Evolutionary conservation across 2,329 filamentous ascomycete genomes (phyloP).

Genomic region (Apiospora marii): DNA sequence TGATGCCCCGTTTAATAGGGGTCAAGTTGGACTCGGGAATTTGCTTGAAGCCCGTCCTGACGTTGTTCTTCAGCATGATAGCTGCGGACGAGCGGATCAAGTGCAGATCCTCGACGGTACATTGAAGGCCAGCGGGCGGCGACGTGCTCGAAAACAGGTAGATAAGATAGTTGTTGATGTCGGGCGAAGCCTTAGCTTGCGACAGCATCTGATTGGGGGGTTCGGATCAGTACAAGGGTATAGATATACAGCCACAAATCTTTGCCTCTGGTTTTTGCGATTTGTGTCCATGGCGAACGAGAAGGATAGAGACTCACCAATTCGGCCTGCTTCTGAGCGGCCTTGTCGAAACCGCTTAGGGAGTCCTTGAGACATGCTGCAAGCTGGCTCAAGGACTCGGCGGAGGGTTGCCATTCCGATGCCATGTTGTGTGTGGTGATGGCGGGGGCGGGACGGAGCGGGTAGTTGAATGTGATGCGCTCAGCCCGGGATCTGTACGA

Average conservation of each 20-base stretch:
- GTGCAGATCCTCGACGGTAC: conserved; percentile 69
- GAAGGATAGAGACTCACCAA: conserved; percentile 65
- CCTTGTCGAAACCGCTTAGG: conserved; percentile 81
- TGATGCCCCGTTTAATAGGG: conserved; percentile 81
- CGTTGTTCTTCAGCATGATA: conserved; percentile 95
- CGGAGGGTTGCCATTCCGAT: conserved; percentile 80
- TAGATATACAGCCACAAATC: not conserved
- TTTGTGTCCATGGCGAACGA: not conserved
- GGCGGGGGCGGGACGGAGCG: conserved; percentile 19
- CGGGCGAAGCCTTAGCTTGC: conserved; percentile 86
- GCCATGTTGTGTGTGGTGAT: conserved; percentile 66
- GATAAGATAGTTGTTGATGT: conserved; percentile 96
- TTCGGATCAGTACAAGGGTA: conserved; percentile 34
- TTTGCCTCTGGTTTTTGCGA: not conserved
- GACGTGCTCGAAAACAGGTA: conserved; percentile 83
- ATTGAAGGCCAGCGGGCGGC: conserved; percentile 66
- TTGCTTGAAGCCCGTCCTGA: conserved; percentile 76
- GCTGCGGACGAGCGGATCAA: conserved; percentile 86
- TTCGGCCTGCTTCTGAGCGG: conserved; percentile 88
- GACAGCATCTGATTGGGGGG: conserved; percentile 77
- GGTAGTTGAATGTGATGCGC: not conserved
- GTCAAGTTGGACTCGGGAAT: conserved; percentile 77
- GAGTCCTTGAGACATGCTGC: conserved; percentile 91
- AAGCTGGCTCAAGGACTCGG: conserved; percentile 88
- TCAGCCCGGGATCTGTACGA: conserved; percentile 4